Percentiles rank a stretch among this genome's conserved stretches.
These are phyloP conservation scores for Exobasidium cylindrosporum DNA, from an alignment of 1,284 basidiomycete genomes.

Conservation along the genomic window DNA sequence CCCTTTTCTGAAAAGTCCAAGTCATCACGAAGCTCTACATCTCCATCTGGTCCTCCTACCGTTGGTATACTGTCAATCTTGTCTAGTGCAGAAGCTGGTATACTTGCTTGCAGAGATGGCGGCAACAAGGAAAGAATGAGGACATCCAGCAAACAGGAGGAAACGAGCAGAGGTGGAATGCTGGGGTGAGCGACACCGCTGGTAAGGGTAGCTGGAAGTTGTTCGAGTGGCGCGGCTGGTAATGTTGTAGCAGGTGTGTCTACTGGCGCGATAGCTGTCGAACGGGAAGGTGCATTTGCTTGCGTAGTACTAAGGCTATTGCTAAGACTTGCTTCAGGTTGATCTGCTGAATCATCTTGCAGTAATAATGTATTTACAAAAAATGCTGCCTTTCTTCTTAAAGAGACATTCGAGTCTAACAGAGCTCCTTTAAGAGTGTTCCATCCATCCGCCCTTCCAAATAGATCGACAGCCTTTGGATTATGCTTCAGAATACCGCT, in stretches of 20 bases:
- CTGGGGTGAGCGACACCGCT: constrained; percentile 37
- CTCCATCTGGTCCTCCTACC: constrained; percentile 68
- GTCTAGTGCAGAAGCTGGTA: constrained; percentile 19
- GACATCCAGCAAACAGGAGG: constrained; percentile 39
- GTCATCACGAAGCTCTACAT: constrained; percentile 64
- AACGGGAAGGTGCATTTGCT: constrained; percentile 59
- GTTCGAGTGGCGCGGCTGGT: constrained; percentile 56
- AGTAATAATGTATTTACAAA: constrained; percentile 74
- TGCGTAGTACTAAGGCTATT: constrained; percentile 58
- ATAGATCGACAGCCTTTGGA: constrained; percentile 65
- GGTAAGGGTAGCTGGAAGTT: constrained; percentile 44
- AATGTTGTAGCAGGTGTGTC: constrained; percentile 58
- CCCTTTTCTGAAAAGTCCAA: constrained; percentile 78
- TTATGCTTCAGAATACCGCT: constrained; percentile 83
- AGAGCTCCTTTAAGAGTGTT: constrained; percentile 64
- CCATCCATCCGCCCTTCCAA: constrained; percentile 70
- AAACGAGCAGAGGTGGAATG: constrained; percentile 45
- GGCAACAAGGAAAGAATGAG: constrained; percentile 41
- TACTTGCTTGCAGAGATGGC: constrained; percentile 14
- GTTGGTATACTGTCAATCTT: constrained; percentile 24
- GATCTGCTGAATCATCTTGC: constrained; percentile 56
- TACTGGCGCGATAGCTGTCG: constrained; percentile 58
- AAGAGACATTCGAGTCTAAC: constrained; percentile 71
- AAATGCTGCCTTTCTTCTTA: constrained; percentile 82
- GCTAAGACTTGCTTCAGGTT: constrained; percentile 25